Conservation (phyloP, 257 asterid genomes). For the Buddleja alternifolia region DNA sequence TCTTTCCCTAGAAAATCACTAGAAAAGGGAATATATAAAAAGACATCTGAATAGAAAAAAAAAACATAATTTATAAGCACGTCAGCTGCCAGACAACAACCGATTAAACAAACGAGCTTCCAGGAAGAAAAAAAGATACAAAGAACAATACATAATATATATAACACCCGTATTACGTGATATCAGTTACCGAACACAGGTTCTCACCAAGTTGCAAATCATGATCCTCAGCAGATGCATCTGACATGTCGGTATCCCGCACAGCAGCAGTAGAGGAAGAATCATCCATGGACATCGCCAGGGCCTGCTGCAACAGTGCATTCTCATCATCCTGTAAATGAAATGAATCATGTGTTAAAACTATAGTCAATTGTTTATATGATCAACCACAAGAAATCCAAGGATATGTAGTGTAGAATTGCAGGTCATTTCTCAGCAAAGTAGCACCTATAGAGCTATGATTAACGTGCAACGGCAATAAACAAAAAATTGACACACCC, state of each 20-base stretch:
- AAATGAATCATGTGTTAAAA: constrained; percentile 23
- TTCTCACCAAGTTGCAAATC: constrained; percentile 87
- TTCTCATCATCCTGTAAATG: constrained; percentile 90
- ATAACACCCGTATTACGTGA: too few relatives aligned
- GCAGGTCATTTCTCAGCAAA: constrained; percentile 5
- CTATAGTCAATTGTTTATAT: constrained; percentile 10
- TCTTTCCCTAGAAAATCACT: not conserved
- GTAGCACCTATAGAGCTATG: not conserved
- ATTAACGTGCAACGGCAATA: not conserved
- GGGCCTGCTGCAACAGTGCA: constrained; percentile 94
- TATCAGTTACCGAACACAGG: constrained; percentile 13
- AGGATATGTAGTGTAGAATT: constrained; percentile 17
- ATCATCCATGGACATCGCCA: constrained; percentile 98
- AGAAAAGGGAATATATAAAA: not conserved
- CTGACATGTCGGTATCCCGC: constrained; percentile 92
- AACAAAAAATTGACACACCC: not conserved
- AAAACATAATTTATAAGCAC: not conserved
- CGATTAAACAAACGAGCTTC: not conserved
- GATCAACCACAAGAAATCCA: constrained; percentile 1
- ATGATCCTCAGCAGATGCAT: constrained; percentile 91
- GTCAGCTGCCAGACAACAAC: not conserved
- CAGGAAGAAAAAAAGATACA: too few relatives aligned
- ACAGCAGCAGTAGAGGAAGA: constrained; percentile 65
- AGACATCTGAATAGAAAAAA: not conserved
- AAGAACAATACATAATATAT: too few relatives aligned